These are phyloP conservation scores for Macrophomina pseudophaseolina DNA, from an alignment of 2,329 filamentous ascomycete species.

Conservation along the genomic window DNA sequence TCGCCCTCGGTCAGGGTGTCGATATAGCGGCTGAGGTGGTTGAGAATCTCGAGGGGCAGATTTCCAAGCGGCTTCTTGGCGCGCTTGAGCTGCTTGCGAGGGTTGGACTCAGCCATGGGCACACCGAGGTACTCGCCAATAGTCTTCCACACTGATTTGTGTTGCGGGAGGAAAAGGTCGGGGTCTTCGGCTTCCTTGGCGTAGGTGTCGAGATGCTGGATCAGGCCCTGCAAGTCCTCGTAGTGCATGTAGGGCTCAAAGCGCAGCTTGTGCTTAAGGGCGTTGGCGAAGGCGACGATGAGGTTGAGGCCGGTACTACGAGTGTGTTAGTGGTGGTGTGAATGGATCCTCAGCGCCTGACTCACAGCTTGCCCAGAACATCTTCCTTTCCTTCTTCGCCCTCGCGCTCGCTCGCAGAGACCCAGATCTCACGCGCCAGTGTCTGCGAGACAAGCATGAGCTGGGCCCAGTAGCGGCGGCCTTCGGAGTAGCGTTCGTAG, in stretches of 20 bases:
- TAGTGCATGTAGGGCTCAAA: constrained; percentile 84
- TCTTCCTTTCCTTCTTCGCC: constrained; percentile 66
- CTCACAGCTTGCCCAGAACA: constrained; percentile 68
- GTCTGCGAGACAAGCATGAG: constrained; percentile 62
- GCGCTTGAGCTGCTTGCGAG: constrained; percentile 76
- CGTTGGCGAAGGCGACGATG: constrained; percentile 75
- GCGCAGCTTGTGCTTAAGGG: constrained; percentile 81
- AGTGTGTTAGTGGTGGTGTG: constrained; percentile 23
- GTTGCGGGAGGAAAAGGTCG: constrained; percentile 41
- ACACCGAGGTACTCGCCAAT: constrained; percentile 76
- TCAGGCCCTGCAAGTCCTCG: constrained; percentile 71
- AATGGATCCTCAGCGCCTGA: constrained; percentile 5
- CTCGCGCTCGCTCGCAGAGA: constrained; percentile 70
- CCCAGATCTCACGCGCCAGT: constrained; percentile 76
- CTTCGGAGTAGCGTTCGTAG: constrained; percentile 71
- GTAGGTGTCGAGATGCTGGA: constrained; percentile 76
- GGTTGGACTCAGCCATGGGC: constrained; percentile 77
- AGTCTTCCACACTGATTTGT: constrained; percentile 62
- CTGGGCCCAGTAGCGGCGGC: constrained; percentile 66
- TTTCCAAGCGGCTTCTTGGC: constrained; percentile 77
- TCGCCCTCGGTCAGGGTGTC: constrained; percentile 59
- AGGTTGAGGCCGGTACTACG: constrained; percentile 72
- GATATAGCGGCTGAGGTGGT: constrained; percentile 70
- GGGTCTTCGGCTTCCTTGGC: constrained; percentile 63
- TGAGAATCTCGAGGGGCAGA: constrained; percentile 80